Evolutionary conservation across 306 rosid species (phyloP), one percentile per base, ranked within the genome.

Genomic region (Medicago ruthenica): DNA sequence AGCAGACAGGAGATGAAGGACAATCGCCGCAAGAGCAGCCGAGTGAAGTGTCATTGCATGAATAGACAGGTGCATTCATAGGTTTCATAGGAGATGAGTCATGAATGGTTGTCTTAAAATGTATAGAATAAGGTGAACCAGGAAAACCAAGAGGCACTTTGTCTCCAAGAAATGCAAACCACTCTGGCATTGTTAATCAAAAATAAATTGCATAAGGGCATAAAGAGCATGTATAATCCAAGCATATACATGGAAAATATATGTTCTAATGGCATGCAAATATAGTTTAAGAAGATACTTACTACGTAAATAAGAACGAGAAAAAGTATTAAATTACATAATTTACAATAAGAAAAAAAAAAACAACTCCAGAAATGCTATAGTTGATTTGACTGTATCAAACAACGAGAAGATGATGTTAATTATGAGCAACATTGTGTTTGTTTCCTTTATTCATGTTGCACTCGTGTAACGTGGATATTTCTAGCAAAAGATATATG

Each of bases 1-100:
- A 82, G 88, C 98, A 94, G 58, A 78, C 69, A 14, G 97, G 87
- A 81, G 97, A 85, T 81, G 78, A 79, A 70, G 97, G 98, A 74
- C 98, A 94, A 85, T 94, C 98, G 59, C 98, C 98, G 34, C 98
- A 94, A 80, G 98, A 94, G 85, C 98, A 94, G 74, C 97, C 96
- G 59, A 94, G 87, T 59, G 98, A 92, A 80, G 93, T 88, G 88
- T 94, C 98, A 75, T 83, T 82, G 75, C 98, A 94, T 13, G 92
- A 83, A 81, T 88, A 94, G 67, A 62, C 89, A 78, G 97, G 86
- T 73, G 88, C 88, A 45, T 94, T 92, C 98, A 94, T 94, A 65
- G 73, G 91, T 84, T 81, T 85, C 93, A 94, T 83, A 21, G 80
- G 83, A 71, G 92, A 89, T 74, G 92, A 62, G 73, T 82, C 81